Percentiles rank a stretch among this genome's conserved stretches.
phyloP scores from a whole-genome alignment of 1,139 yeast genomes.

The Nakaseomyces uthaithaninus region DNA sequence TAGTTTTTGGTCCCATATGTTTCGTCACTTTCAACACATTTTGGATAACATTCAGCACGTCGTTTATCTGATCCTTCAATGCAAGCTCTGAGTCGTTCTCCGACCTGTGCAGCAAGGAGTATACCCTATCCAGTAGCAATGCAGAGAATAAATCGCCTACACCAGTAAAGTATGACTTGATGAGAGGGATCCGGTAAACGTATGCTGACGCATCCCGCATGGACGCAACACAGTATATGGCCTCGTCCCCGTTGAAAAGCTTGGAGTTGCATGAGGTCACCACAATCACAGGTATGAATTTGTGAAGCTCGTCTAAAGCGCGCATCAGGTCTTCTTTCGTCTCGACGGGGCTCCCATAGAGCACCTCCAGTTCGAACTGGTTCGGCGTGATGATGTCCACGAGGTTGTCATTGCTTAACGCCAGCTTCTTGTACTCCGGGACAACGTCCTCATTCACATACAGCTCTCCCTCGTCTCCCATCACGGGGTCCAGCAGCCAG shows the following conservation, averaged over 20 bases:
- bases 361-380: slow-evolving; percentile 59
- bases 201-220: slow-evolving; percentile 19
- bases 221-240: slow-evolving; percentile 35
- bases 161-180: slow-evolving; percentile 64
- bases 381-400: slow-evolving; percentile 64
- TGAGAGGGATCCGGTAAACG: slow-evolving; percentile 42
- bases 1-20: slow-evolving; percentile 16
- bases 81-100: neutral
- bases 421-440: slow-evolving; percentile 41
- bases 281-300: slow-evolving; percentile 28
- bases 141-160: slow-evolving; percentile 69
- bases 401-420: slow-evolving; percentile 30
- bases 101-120: slow-evolving; percentile 14
- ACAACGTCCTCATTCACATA: slow-evolving; percentile 55
- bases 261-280: slow-evolving; percentile 28
- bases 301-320: slow-evolving; percentile 40
- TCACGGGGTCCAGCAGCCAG: slow-evolving; percentile 62
- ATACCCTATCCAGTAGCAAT: slow-evolving; percentile 44
- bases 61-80: slow-evolving; percentile 23
- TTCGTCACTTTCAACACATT: slow-evolving; percentile 25
- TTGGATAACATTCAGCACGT: slow-evolving; percentile 29
- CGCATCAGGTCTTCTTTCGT: slow-evolving; percentile 33
- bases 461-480: slow-evolving; percentile 66
- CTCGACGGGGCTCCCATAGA: slow-evolving; percentile 41
- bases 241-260: slow-evolving; percentile 22